Percentiles rank a stretch among this genome's conserved stretches.
Conservation (phyloP, 1,139 yeast species). For the Pichia sp. region DNA sequence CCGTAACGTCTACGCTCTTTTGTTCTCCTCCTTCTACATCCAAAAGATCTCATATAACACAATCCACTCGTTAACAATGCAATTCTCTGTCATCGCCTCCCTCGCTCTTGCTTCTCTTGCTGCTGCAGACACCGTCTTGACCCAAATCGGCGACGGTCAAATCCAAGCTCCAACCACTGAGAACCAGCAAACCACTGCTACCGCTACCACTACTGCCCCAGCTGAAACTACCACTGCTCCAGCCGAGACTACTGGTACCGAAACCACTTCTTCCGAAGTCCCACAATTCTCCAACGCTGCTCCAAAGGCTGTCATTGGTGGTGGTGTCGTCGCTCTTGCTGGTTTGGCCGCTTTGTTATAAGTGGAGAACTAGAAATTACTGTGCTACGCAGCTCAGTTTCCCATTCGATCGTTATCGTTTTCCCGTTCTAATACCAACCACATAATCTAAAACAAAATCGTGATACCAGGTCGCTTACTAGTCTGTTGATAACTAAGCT, state of each 20-base stretch:
- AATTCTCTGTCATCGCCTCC: constrained; percentile 32
- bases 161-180: not conserved
- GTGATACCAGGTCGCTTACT: too few species aligned
- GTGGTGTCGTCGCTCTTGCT: constrained; percentile 26
- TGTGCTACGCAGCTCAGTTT: too few species aligned
- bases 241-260: constrained; percentile 7
- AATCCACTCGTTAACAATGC: constrained; percentile 19
- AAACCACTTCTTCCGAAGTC: not conserved
- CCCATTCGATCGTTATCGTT: too few species aligned
- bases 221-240: not conserved
- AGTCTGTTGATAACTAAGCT: too few species aligned
- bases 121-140: constrained; percentile 12
- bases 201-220: not conserved
- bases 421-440: too few species aligned
- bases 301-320: constrained; percentile 20
- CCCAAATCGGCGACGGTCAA: not conserved
- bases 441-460: too few species aligned
- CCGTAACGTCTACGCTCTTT: too few species aligned
- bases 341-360: constrained; percentile 26
- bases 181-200: not conserved
- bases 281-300: constrained; percentile 17
- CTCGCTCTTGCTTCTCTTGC: constrained; percentile 30
- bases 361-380: not conserved
- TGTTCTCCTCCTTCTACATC: not conserved
- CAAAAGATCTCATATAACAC: not conserved